Base-by-base conservation (phyloP, 805 yeast species). In the Ogataea thermomethanolica region DNA sequence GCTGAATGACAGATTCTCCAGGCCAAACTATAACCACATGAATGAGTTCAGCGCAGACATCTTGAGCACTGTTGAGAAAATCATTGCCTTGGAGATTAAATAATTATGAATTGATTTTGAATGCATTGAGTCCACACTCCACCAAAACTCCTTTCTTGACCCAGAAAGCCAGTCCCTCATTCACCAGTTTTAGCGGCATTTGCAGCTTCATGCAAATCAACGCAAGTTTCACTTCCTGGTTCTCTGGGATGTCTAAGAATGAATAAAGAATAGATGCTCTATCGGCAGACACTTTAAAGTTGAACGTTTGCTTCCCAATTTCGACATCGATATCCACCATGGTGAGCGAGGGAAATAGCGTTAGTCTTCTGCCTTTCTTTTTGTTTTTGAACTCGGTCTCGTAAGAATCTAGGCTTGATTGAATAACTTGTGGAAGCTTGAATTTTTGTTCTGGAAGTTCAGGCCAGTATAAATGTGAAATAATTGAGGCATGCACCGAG, bases 401-500 rank as follows among this genome's bases (percentile, higher is more conserved):
- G 52, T 76, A 87, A 1, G 51, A 46, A 1, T 69, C 64, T 40
- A 81, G 65, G 21, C 65, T 62, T 0, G 55, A 31, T 22, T 66
- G 55, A 2, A 88, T 60, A 1, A 41, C 52, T 0, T 50, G 47
- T 0, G 95, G 93, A 2, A 80, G 52, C 7, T 51, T 56, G 49
- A 78, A 71, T n/a, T 58, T 54, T 24, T 68, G 70, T 5, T 64
- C 60, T 22, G 67, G 53, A n/a, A 74, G 53, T 4, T 70, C 65
- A 0, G 90, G 87, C 99, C 99, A 91, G 57, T 80, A 91, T 13
- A 84, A 59, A 45, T 83, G 77, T 1, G 96, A 88, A 8, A 91
- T 63, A 13, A 88, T 69, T 3, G 82, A 70, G 0, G 86, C 76
- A 38, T 76, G 77, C 24, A 81, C 65, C 1, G 45, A 44, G 5